phyloP scores from a whole-genome alignment of 202 grass and related monocot species.

The Panicum virgatum region DNA sequence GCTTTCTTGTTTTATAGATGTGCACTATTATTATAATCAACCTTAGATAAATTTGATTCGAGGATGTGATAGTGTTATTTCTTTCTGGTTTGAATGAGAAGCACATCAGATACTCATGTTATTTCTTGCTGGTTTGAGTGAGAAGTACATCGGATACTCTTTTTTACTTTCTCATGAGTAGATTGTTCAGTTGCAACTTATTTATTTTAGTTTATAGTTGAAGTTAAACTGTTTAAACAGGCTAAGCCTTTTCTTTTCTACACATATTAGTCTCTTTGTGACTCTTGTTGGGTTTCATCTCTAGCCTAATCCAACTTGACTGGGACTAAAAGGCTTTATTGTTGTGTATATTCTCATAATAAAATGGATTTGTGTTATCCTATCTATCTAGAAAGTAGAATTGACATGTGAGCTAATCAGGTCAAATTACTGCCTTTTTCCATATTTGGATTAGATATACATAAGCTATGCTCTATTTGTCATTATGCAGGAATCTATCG shows the following conservation, averaged over 20 bases:
- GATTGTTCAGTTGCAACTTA: background rate
- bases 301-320: background rate
- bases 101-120: background rate
- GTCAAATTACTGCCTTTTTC: background rate
- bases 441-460: no score
- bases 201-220: constrained; percentile 1
- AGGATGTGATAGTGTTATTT: background rate
- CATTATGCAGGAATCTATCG: background rate
- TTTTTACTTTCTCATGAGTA: background rate
- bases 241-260: background rate
- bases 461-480: constrained; percentile 1
- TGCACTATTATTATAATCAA: background rate
- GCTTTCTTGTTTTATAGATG: background rate
- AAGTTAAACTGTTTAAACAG: background rate
- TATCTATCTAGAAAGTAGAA: constrained; percentile 35
- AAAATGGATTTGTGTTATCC: constrained; percentile 6
- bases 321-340: background rate
- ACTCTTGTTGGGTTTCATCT: background rate
- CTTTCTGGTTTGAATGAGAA: background rate
- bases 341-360: background rate
- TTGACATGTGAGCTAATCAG: background rate
- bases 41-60: background rate
- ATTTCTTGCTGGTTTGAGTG: background rate
- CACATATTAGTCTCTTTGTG: background rate
- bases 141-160: background rate